Evolutionary conservation across 805 yeast species (phyloP).

Genomic region (Kodamaea lidongshanica): DNA sequence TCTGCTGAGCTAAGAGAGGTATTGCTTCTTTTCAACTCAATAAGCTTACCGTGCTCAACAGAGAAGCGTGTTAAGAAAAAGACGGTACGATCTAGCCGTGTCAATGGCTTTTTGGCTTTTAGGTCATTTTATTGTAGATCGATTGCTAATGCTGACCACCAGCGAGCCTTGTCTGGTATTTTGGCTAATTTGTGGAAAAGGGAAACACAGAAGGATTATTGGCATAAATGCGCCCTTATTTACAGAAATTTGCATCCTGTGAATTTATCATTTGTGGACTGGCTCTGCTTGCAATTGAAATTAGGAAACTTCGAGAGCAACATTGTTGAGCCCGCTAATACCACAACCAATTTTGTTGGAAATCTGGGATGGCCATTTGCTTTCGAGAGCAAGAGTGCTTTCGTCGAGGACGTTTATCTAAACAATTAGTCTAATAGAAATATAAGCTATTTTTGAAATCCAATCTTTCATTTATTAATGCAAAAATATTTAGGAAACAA

Average conservation of each 20-base stretch:
- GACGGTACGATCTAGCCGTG: too few relatives aligned
- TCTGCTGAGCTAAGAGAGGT: too few relatives aligned
- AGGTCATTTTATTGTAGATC: slow-evolving; percentile 6
- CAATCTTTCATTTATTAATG: slow-evolving; percentile 1
- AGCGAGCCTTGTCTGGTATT: neutral
- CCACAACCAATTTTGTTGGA: too few relatives aligned
- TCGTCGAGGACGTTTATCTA: slow-evolving; percentile 6
- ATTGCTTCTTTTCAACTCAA: too few relatives aligned
- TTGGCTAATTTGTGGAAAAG: slow-evolving; percentile 3
- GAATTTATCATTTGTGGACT: slow-evolving; percentile 1
- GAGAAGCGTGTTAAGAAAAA: too few relatives aligned
- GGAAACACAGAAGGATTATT: slow-evolving; percentile 1
- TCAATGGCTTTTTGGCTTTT: slow-evolving; percentile 8
- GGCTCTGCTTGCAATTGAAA: slow-evolving; percentile 2
- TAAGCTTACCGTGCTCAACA: too few relatives aligned
- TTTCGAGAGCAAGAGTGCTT: neutral
- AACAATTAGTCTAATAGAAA: neutral
- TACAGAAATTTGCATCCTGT: neutral
- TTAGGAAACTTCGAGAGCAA: too few relatives aligned
- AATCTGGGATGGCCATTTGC: slow-evolving; percentile 1
- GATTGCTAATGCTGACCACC: slow-evolving; percentile 1
- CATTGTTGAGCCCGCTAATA: too few relatives aligned
- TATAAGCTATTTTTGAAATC: neutral
- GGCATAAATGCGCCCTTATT: slow-evolving; percentile 2
- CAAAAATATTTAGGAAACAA: neutral